phyloP scores from a whole-genome alignment of 257 asterid species.

The Salvia rosmarinus region DNA sequence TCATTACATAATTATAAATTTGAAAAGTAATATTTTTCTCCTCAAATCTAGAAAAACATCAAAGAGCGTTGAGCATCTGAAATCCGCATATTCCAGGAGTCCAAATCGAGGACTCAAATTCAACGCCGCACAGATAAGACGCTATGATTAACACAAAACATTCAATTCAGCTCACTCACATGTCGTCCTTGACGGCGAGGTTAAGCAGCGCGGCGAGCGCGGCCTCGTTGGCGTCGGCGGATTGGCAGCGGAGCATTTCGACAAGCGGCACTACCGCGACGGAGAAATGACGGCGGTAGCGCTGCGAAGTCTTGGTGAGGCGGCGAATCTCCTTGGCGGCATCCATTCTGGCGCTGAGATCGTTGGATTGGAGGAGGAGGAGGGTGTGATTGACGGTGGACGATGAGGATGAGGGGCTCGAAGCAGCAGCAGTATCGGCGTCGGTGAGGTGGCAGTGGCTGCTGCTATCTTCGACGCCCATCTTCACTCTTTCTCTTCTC shows the following conservation, averaged over 20 bases:
- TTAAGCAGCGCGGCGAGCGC: slow-evolving; percentile 83
- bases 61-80: slow-evolving; percentile 13
- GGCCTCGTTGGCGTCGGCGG: slow-evolving; percentile 60
- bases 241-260: slow-evolving; percentile 59
- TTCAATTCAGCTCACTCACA: slow-evolving; percentile 47
- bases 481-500: slow-evolving; percentile 26
- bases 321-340: slow-evolving; percentile 92
- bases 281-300: slow-evolving; percentile 82
- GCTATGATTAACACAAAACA: neutral
- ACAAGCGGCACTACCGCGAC: slow-evolving; percentile 68
- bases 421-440: slow-evolving; percentile 34
- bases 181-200: slow-evolving; percentile 80
- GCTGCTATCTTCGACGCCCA: slow-evolving; percentile 38
- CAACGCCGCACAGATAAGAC: slow-evolving; percentile 12
- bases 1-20: neutral
- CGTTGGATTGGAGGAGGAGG: slow-evolving; percentile 60
- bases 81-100: slow-evolving; percentile 10
- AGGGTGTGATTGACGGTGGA: slow-evolving; percentile 53
- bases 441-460: slow-evolving; percentile 30
- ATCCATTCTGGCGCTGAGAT: slow-evolving; percentile 43
- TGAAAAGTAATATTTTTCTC: neutral
- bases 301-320: slow-evolving; percentile 78
- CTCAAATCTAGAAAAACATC: neutral
- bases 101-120: neutral
- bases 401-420: slow-evolving; percentile 41